These are phyloP conservation scores for Neurospora sp. DNA, from an alignment of 495 filamentous ascomycete genomes.

Conservation along the genomic window DNA sequence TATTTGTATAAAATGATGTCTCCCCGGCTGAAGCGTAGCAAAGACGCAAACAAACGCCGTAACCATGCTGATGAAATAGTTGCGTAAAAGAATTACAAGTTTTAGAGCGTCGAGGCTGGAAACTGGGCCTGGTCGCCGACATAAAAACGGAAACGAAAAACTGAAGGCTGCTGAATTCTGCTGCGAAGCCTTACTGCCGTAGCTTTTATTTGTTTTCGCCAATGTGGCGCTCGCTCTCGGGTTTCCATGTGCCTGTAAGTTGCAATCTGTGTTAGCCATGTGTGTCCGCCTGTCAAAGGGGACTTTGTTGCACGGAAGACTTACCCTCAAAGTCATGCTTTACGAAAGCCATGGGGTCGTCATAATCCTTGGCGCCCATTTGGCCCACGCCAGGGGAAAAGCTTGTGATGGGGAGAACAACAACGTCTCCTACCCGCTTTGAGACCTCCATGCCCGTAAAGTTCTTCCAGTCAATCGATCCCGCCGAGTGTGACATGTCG, in stretches of 20 bases:
- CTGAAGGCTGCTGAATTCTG: background rate
- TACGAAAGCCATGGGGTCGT: constrained; percentile 96
- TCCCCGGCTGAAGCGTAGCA: background rate
- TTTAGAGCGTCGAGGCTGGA: background rate
- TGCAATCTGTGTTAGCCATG: constrained; percentile 9
- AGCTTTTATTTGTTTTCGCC: constrained; percentile 25
- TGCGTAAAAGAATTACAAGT: background rate
- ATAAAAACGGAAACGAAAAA: background rate
- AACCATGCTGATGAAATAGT: background rate
- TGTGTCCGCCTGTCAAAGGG: background rate
- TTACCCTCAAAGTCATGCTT: constrained; percentile 94
- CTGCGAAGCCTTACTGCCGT: background rate
- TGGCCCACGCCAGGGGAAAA: constrained; percentile 92
- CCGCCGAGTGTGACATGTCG: constrained; percentile 57
- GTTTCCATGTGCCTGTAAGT: constrained; percentile 65
- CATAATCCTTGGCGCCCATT: constrained; percentile 83
- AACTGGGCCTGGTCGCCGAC: background rate
- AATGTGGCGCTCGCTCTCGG: constrained; percentile 55
- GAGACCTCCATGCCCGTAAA: constrained; percentile 77
- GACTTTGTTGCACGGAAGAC: background rate
- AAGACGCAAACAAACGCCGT: background rate
- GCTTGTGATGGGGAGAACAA: constrained; percentile 89
- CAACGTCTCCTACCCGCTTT: constrained; percentile 88
- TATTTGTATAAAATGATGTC: background rate
- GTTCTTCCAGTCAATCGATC: constrained; percentile 73